Evolutionary conservation across 169 alveolate genomes (phyloP).

Genomic region (Plasmodium gonderi): DNA sequence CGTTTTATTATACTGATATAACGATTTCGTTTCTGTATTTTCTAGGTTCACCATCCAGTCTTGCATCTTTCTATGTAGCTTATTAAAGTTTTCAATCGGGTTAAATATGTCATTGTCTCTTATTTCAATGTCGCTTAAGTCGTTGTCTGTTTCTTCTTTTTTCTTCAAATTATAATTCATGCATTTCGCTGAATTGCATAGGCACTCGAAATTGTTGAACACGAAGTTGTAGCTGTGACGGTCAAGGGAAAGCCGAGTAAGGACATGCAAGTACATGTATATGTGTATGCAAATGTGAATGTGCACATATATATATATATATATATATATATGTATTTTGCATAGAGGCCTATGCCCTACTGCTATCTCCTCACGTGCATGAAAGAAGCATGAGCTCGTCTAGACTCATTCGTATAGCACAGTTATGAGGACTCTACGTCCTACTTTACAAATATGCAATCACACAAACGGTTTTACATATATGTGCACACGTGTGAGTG

Average conservation of each 20-base stretch:
- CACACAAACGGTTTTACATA: too few relatives aligned
- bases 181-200: slow-evolving; percentile 28
- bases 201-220: slow-evolving; percentile 44
- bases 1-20: slow-evolving; percentile 25
- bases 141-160: slow-evolving; percentile 22
- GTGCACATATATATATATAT: neutral
- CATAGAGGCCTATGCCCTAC: too few relatives aligned
- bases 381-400: too few relatives aligned
- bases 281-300: neutral
- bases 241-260: neutral
- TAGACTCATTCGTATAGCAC: too few relatives aligned
- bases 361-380: too few relatives aligned
- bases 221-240: slow-evolving; percentile 33
- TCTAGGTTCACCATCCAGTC: slow-evolving; percentile 36
- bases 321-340: too few relatives aligned
- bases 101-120: slow-evolving; percentile 29
- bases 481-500: too few relatives aligned
- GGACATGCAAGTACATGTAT: neutral
- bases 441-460: too few relatives aligned
- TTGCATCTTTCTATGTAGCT: slow-evolving; percentile 41
- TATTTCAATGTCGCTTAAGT: slow-evolving; percentile 13
- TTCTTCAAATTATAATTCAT: slow-evolving; percentile 14
- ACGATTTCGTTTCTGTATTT: neutral
- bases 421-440: too few relatives aligned
- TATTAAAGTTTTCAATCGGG: slow-evolving; percentile 43